Evolutionary conservation across 108 stramenopile species (phyloP).

Genomic region (Stephanodiscus triporus): DNA sequence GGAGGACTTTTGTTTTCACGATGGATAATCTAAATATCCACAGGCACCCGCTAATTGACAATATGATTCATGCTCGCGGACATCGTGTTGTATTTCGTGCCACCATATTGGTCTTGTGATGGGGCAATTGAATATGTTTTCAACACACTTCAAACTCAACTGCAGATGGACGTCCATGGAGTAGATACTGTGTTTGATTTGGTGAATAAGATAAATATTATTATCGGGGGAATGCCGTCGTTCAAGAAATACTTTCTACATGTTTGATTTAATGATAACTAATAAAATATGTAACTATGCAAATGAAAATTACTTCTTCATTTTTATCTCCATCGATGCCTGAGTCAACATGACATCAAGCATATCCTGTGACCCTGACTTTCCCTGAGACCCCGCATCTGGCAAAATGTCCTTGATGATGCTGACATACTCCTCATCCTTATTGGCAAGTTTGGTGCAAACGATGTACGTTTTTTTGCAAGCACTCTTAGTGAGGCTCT

Average conservation of each 20-base stretch:
- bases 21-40: constrained; percentile 41
- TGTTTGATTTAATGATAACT: constrained; percentile 20
- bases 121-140: too few species aligned
- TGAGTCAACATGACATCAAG: too few species aligned
- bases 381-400: too few species aligned
- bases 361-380: neutral
- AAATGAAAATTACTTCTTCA: too few species aligned
- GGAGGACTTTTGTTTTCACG: too few species aligned
- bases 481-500: neutral
- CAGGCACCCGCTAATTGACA: constrained; percentile 19
- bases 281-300: neutral
- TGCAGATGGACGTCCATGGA: too few species aligned
- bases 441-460: too few species aligned
- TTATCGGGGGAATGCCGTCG: constrained; percentile 12
- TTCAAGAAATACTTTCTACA: constrained; percentile 21
- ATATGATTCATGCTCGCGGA: constrained; percentile 19
- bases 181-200: too few species aligned
- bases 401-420: too few species aligned
- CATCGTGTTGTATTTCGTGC: constrained; percentile 33
- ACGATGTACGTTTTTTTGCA: neutral
- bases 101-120: constrained; percentile 39
- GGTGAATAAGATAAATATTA: constrained; percentile 27
- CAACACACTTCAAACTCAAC: too few species aligned
- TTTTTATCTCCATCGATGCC: too few species aligned
- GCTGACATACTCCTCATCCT: too few species aligned